Conservation (phyloP, 768 basidiomycete genomes). For the Terana coerulea region DNA sequence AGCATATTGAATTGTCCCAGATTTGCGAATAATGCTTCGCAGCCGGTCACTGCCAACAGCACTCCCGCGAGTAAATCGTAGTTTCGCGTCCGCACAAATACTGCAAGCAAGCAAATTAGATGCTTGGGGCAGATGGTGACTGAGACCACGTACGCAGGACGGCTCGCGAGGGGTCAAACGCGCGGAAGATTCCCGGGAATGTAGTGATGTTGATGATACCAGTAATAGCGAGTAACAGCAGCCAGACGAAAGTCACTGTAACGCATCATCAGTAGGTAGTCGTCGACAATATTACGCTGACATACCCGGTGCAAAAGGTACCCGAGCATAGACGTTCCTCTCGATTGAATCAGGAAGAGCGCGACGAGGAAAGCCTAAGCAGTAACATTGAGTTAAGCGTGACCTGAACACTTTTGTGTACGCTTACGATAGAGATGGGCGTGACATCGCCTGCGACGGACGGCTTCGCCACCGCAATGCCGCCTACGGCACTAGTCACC, state of each 20-base stretch:
- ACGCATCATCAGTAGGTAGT: neutral
- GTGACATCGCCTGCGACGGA: slow-evolving; percentile 42
- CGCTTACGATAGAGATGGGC: slow-evolving; percentile 57
- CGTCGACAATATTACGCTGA: neutral
- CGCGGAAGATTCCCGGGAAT: slow-evolving; percentile 58
- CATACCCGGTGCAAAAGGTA: slow-evolving; percentile 54
- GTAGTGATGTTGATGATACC: slow-evolving; percentile 56
- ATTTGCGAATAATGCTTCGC: slow-evolving; percentile 66
- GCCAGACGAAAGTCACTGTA: slow-evolving; percentile 56
- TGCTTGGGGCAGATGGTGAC: neutral
- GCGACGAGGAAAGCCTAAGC: slow-evolving; percentile 48
- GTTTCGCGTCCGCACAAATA: slow-evolving; percentile 61
- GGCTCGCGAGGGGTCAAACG: slow-evolving; percentile 64
- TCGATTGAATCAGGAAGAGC: slow-evolving; percentile 56
- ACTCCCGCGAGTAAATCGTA: slow-evolving; percentile 63
- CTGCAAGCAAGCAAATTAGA: slow-evolving; percentile 34
- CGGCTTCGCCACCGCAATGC: slow-evolving; percentile 59
- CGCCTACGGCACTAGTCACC: slow-evolving; percentile 63
- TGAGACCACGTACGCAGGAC: slow-evolving; percentile 44
- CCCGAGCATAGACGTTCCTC: slow-evolving; percentile 51
- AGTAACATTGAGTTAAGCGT: neutral
- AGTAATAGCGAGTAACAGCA: slow-evolving; percentile 45
- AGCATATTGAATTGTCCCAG: slow-evolving; percentile 66
- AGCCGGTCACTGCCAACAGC: slow-evolving; percentile 64
- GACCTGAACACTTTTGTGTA: neutral